Conservation (phyloP, 202 grass and related monocot species). For the Carex arenaria region DNA sequence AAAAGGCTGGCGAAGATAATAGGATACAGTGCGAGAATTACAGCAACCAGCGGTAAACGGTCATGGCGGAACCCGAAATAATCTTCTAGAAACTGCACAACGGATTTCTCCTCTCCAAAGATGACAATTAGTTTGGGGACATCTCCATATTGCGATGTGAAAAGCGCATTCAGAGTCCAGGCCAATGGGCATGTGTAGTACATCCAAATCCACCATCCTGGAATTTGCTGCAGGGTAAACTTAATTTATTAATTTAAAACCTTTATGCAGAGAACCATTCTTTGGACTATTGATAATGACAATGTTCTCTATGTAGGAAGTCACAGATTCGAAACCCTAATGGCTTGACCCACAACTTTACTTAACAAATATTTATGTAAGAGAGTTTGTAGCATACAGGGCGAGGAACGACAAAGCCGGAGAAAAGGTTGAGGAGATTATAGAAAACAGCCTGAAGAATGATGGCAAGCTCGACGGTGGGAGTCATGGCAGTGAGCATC, state of each 20-base stretch:
- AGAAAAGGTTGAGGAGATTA: constrained; percentile 46
- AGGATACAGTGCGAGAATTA: constrained; percentile 32
- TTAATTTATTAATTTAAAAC: no score
- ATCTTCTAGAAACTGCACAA: constrained; percentile 48
- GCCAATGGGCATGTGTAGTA: constrained; percentile 40
- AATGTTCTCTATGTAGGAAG: no score
- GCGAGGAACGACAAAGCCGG: constrained; percentile 52
- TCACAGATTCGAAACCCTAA: no score
- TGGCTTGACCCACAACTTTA: no score
- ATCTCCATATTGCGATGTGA: constrained; percentile 56
- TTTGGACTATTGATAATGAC: no score
- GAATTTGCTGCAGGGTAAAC: constrained; percentile 41
- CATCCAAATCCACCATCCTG: constrained; percentile 64
- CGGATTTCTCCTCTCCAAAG: constrained; percentile 42
- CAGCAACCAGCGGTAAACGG: constrained; percentile 20
- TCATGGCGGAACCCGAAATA: constrained; percentile 50
- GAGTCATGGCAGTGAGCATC: constrained; percentile 49
- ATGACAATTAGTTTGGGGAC: constrained; percentile 14
- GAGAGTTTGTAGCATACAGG: neutral
- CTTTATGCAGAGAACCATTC: no score
- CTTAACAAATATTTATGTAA: no score
- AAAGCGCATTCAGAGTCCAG: constrained; percentile 47
- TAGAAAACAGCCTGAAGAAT: constrained; percentile 59
- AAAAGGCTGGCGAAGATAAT: constrained; percentile 31
- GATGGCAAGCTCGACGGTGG: constrained; percentile 45